Evolutionary conservation across 805 yeast genomes (phyloP).

Genomic region (Wickerhamomyces rabaulensis): DNA sequence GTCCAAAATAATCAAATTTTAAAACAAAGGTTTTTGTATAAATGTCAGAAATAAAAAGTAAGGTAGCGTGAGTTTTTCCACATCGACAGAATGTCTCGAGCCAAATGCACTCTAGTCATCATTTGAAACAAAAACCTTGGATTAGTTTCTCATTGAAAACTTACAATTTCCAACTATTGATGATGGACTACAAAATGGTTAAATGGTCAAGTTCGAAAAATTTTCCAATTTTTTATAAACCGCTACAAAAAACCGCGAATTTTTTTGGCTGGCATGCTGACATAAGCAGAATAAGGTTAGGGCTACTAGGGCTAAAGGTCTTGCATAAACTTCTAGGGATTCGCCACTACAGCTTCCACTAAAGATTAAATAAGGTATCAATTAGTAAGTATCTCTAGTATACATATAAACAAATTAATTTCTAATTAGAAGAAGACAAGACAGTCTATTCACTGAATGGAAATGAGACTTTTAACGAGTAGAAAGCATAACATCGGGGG

Average conservation of each 20-base stretch:
- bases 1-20: not conserved
- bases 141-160: not conserved
- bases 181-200: not conserved
- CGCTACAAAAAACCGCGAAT: not conserved
- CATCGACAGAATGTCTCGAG: constrained; percentile 95
- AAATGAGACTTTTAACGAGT: no score
- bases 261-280: not conserved
- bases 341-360: no score
- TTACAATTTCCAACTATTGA: not conserved
- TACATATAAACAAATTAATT: no score
- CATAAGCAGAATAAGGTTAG: not conserved
- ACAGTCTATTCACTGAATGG: no score
- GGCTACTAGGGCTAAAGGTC: not conserved
- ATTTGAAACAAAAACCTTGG: not conserved
- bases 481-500: no score
- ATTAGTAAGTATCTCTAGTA: no score
- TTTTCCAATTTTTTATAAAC: not conserved
- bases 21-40: not conserved
- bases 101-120: constrained; percentile 88
- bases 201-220: not conserved
- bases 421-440: no score
- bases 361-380: no score
- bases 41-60: constrained; percentile 56
- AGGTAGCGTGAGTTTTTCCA: constrained; percentile 99
- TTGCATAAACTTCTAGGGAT: no score